Evolutionary conservation across 1,284 basidiomycete genomes (phyloP), one percentile per base, ranked within the genome.

Genomic region (Leccinum olivaceoglutinosum): DNA sequence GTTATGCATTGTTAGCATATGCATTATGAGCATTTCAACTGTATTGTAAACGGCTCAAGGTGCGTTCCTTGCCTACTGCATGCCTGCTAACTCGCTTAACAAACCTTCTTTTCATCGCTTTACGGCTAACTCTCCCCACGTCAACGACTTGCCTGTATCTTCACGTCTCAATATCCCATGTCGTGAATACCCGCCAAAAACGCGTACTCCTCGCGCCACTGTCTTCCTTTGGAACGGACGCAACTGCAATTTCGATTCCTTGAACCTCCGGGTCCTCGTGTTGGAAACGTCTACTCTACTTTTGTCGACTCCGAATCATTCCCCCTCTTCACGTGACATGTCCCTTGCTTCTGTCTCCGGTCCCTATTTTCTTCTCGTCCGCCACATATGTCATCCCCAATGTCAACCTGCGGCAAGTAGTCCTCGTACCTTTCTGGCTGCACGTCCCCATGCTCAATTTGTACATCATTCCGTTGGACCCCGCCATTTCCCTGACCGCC

Each of bases 41-140:
- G 21, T 85, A 91, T 71, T 93, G 90, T 81, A 92, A 91, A 76
- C 88, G 86, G 69, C 84, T 92, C 71, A 92, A 92, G 86, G 90
- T 89, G 75, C 65, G 86, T 77, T 32, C 55, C 56, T 60, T 58
- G 29, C 54, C 58, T 60, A 25, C 25, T 36, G 10, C 29, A 7
- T 62, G 36, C 38, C 29, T 59, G 21, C 62, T 49, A 25, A 56
- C n/a, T 69, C 60, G 65, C 74, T 76, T 67, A 76, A 53, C 61
- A 62, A 60, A 62, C 7, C 5, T 53, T 60, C 10, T 62, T 39
- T 57, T 61, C 60, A 58, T 65, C 57, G 5, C 57, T 60, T 64
- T 61, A 61, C 54, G 63, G 55, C 51, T 60, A 54, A 61, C 46
- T 62, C 44, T 32, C 57, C 1, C 34, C 18, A 32, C 54, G 53